Conservation (phyloP, 164 flowering plant genomes). For the Magnolia kwangsiensis region DNA sequence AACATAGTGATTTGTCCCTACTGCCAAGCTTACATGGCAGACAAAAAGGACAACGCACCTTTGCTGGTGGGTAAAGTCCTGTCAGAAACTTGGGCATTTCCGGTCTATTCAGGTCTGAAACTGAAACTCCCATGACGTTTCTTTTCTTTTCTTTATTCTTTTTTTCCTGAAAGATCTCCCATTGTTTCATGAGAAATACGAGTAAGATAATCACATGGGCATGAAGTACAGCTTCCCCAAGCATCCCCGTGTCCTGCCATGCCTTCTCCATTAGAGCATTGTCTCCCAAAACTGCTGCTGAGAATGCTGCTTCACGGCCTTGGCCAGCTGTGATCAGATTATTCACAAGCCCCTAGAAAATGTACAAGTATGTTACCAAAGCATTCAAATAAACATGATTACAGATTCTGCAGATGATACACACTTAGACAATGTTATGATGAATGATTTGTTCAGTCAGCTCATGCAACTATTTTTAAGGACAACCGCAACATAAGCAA, state of each 20-base stretch:
- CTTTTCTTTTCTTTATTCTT: neutral
- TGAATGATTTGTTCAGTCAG: neutral
- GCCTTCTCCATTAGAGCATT: slow-evolving; percentile 98
- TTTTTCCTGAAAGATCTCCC: no score
- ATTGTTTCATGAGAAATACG: neutral
- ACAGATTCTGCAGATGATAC: neutral
- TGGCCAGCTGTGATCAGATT: slow-evolving; percentile 74
- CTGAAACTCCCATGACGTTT: neutral
- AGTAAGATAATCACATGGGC: slow-evolving; percentile 63
- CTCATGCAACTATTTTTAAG: neutral
- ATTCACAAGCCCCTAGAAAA: slow-evolving; percentile 67
- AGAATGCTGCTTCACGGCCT: slow-evolving; percentile 97
- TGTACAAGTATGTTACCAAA: neutral
- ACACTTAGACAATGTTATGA: neutral
- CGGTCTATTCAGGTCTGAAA: neutral
- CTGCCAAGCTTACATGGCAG: neutral
- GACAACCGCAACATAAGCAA: neutral
- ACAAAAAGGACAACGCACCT: neutral
- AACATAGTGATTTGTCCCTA: neutral
- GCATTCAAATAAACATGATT: neutral
- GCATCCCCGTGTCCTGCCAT: slow-evolving; percentile 99
- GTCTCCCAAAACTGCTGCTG: slow-evolving; percentile 95
- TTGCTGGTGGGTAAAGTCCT: neutral
- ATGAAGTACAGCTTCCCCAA: slow-evolving; percentile 94
- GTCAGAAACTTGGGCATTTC: neutral